Evolutionary conservation across 169 alveolate genomes (phyloP).

Genomic region (Plasmodium gaboni): DNA sequence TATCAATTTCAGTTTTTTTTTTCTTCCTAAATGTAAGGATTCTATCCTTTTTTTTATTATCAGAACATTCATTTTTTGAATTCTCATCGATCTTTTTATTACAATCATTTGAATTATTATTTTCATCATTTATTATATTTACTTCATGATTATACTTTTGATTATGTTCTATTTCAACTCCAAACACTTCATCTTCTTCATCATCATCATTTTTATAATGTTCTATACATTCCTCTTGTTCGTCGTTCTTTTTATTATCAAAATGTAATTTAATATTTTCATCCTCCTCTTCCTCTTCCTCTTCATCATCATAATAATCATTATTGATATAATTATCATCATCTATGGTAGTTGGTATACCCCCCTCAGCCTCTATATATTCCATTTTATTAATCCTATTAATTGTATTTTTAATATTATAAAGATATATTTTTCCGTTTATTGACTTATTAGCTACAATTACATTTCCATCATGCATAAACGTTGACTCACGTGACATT

Average conservation of each 20-base stretch:
- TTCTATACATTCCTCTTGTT: not conserved
- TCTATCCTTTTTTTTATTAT: slow-evolving; percentile 39
- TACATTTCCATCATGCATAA: slow-evolving; percentile 26
- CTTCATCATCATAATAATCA: not conserved
- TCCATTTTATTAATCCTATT: slow-evolving; percentile 50
- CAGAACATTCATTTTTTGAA: slow-evolving; percentile 9
- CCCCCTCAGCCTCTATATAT: slow-evolving; percentile 29
- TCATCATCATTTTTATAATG: slow-evolving; percentile 10
- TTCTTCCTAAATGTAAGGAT: slow-evolving; percentile 35
- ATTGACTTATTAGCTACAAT: slow-evolving; percentile 50
- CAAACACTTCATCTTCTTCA: too few relatives aligned
- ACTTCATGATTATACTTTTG: too few relatives aligned
- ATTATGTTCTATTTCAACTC: too few relatives aligned
- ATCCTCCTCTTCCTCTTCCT: not conserved
- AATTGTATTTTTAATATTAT: slow-evolving; percentile 38
- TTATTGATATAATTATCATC: not conserved
- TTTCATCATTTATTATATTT: not conserved
- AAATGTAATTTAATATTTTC: not conserved
- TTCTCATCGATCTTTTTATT: slow-evolving; percentile 24
- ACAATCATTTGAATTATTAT: not conserved
- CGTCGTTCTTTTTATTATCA: not conserved
- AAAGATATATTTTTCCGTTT: slow-evolving; percentile 25
- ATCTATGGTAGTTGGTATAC: not conserved
- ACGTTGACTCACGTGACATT: not conserved
- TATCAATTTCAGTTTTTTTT: slow-evolving; percentile 22